These are phyloP conservation scores for Podaxis sp. DNA, from an alignment of 768 basidiomycete species.

Conservation along the genomic window DNA sequence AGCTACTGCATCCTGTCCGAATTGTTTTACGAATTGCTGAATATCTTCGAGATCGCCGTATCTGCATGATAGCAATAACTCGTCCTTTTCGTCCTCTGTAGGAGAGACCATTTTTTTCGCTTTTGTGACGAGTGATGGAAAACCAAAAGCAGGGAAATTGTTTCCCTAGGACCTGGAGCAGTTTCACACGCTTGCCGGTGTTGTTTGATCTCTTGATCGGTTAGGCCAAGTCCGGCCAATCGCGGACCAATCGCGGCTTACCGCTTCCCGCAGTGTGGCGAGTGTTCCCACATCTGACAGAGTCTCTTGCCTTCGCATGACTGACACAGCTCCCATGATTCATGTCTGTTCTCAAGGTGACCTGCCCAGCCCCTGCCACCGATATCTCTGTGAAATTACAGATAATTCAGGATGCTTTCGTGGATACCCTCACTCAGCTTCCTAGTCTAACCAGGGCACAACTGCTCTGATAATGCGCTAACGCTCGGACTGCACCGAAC, in stretches of 20 bases:
- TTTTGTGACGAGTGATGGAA: slow-evolving; percentile 6
- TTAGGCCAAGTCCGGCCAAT: neutral
- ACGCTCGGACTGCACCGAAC: neutral
- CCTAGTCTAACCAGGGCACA: neutral
- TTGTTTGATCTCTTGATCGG: neutral
- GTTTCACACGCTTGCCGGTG: neutral
- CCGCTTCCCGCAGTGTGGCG: neutral
- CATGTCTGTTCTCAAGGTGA: neutral
- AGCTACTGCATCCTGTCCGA: slow-evolving; percentile 49
- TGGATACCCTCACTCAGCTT: neutral
- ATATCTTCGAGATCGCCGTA: slow-evolving; percentile 88
- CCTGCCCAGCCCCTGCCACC: too few relatives aligned
- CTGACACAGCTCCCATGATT: neutral
- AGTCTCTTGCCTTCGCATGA: neutral
- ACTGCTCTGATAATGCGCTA: neutral
- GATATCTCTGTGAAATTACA: too few relatives aligned
- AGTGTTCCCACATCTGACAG: neutral
- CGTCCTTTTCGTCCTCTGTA: slow-evolving; percentile 59
- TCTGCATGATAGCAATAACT: slow-evolving; percentile 79
- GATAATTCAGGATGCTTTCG: too few relatives aligned
- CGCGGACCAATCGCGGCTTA: neutral
- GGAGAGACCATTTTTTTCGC: slow-evolving; percentile 24
- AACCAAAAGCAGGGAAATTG: neutral
- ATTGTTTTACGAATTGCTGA: slow-evolving; percentile 58
- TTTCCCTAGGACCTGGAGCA: neutral